A percentile compares a stretch with the other conserved stretches of the same genome.
Evolutionary conservation across 2,329 filamentous ascomycete species (phyloP).

Genomic region (Fusarium luffae): DNA sequence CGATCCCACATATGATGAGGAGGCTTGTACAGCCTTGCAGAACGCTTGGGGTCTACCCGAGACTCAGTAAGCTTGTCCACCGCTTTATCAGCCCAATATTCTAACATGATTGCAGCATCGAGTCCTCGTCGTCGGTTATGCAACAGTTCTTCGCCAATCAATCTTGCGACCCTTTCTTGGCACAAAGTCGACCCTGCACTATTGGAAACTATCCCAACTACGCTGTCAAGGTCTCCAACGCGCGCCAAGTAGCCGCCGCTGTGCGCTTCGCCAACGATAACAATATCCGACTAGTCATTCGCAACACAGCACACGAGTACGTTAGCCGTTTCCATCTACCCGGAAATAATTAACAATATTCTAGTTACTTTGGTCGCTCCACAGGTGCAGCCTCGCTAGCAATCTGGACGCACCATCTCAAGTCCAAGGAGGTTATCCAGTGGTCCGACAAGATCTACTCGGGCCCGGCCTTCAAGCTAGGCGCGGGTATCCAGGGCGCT

Average conservation of each 20-base stretch:
- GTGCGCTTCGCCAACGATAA: conserved; percentile 47
- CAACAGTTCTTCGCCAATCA: conserved; percentile 54
- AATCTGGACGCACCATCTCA: conserved; percentile 57
- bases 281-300: conserved; percentile 63
- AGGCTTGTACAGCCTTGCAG: conserved; percentile 55
- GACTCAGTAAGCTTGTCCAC: conserved; percentile 54
- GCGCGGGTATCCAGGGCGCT: conserved; percentile 63
- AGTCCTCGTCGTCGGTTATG: conserved; percentile 48
- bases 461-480: conserved; percentile 64
- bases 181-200: conserved; percentile 51
- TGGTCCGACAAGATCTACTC: conserved; percentile 58
- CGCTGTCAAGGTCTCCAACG: conserved; percentile 50
- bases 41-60: conserved; percentile 57
- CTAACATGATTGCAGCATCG: conserved; percentile 23
- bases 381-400: conserved; percentile 61
- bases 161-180: conserved; percentile 54
- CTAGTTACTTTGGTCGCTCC: conserved; percentile 60
- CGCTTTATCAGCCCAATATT: neutral
- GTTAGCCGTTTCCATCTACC: neutral
- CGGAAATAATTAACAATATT: neutral
- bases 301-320: conserved; percentile 65
- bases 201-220: conserved; percentile 59
- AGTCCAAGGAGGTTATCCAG: conserved; percentile 52
- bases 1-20: conserved; percentile 58
- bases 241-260: conserved; percentile 49